Conservation (phyloP, 192 early-diverging fungal genomes). For the Umbelopsis vinacea region DNA sequence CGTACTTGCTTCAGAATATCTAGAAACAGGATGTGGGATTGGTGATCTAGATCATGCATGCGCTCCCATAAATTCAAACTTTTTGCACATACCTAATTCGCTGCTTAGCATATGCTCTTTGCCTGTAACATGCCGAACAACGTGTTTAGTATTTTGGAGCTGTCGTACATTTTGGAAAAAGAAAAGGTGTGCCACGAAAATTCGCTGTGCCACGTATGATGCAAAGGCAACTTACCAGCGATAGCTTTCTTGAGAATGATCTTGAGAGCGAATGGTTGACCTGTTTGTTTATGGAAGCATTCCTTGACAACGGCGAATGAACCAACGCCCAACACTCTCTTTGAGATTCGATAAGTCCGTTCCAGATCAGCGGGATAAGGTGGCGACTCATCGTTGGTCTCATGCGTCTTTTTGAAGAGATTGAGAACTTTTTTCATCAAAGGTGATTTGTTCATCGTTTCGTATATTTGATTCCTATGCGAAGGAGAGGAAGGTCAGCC, state of each 20-base stretch:
- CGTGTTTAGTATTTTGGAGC: neutral
- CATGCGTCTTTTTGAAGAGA: constrained; percentile 46
- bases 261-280: constrained; percentile 70
- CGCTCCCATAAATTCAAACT: too few relatives aligned
- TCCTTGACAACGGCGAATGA: constrained; percentile 73
- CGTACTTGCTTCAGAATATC: constrained; percentile 73
- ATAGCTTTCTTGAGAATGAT: constrained; percentile 71
- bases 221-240: constrained; percentile 36
- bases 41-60: too few relatives aligned
- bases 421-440: constrained; percentile 43
- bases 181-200: constrained; percentile 21
- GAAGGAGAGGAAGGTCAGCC: neutral
- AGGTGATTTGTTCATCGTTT: constrained; percentile 34
- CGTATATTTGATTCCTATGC: constrained; percentile 12
- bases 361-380: constrained; percentile 36
- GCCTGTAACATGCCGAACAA: constrained; percentile 33
- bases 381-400: constrained; percentile 31
- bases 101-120: constrained; percentile 65
- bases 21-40: neutral
- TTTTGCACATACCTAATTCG: constrained; percentile 55
- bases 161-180: neutral
- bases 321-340: constrained; percentile 51
- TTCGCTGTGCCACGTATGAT: constrained; percentile 7
- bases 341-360: constrained; percentile 47
- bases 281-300: constrained; percentile 59